phyloP scores from a whole-genome alignment of 1,284 basidiomycete species.

The Cystobasidium sp. region DNA sequence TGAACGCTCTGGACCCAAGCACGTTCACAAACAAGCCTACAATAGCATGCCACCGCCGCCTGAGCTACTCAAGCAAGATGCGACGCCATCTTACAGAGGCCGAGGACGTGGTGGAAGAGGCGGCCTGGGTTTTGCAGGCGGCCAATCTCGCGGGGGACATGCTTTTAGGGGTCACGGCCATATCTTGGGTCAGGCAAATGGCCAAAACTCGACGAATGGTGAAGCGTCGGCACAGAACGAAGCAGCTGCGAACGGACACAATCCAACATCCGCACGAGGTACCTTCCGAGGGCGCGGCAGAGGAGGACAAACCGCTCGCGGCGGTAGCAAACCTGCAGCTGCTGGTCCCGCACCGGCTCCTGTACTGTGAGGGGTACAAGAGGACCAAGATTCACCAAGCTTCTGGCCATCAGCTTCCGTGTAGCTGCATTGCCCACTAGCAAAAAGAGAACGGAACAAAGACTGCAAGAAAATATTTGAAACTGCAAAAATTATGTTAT shows the following conservation, averaged over 20 bases:
- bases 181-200: neutral
- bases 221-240: neutral
- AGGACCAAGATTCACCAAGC: neutral
- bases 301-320: neutral
- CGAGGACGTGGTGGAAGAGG: conserved; percentile 30
- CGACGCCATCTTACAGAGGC: neutral
- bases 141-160: conserved; percentile 4
- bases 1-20: conserved; percentile 5
- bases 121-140: conserved; percentile 12
- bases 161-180: conserved; percentile 8
- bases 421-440: no score
- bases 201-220: neutral
- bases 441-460: no score
- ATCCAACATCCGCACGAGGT: neutral
- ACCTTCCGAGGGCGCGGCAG: neutral
- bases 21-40: conserved; percentile 21
- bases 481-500: neutral
- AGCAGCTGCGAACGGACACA: neutral
- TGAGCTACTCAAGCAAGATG: neutral
- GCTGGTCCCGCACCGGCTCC: conserved; percentile 7
- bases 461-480: no score
- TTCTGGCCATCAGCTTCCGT: neutral
- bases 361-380: neutral
- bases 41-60: conserved; percentile 31
- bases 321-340: neutral